A percentile compares a stretch with the other conserved stretches of the same genome.
phyloP scores from a whole-genome alignment of 768 basidiomycete genomes.

The Mycena sanguinolenta region DNA sequence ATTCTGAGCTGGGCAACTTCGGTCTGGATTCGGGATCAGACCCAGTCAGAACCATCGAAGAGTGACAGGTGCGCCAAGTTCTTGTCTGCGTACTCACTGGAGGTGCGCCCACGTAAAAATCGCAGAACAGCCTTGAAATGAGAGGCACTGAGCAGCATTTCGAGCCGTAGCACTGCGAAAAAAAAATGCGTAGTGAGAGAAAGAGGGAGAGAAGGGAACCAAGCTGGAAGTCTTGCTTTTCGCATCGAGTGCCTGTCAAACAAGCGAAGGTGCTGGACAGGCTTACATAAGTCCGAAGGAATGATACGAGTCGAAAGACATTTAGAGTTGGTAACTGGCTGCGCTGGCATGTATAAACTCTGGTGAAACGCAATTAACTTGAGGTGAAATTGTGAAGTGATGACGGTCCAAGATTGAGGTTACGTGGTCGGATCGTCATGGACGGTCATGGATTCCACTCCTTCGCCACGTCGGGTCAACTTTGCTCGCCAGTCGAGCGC shows the following conservation, averaged over 20 bases:
- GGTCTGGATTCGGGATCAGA: slow-evolving; percentile 8
- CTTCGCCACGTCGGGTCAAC: no score
- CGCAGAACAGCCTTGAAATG: slow-evolving; percentile 28
- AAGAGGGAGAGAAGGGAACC: slow-evolving; percentile 23
- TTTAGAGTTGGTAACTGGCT: slow-evolving; percentile 17
- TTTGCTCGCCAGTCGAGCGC: no score
- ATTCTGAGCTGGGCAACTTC: slow-evolving; percentile 3
- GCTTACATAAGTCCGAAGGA: slow-evolving; percentile 23
- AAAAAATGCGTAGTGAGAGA: slow-evolving; percentile 6
- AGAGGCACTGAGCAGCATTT: slow-evolving; percentile 19
- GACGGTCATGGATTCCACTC: no score
- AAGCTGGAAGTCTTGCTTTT: slow-evolving; percentile 25
- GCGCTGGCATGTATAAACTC: slow-evolving; percentile 27
- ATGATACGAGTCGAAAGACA: slow-evolving; percentile 15
- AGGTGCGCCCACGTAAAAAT: slow-evolving; percentile 21
- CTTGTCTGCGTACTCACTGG: slow-evolving; percentile 7
- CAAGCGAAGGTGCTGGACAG: slow-evolving; percentile 18
- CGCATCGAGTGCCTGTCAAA: slow-evolving; percentile 33
- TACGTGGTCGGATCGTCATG: no score
- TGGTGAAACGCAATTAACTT: slow-evolving; percentile 22
- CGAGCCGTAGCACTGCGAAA: neutral
- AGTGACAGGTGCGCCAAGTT: neutral
- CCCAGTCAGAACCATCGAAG: neutral
- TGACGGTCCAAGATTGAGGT: no score
- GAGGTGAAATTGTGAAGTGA: neutral